Base-by-base conservation (phyloP, 805 yeast genomes). In the Candida andamanensis region DNA sequence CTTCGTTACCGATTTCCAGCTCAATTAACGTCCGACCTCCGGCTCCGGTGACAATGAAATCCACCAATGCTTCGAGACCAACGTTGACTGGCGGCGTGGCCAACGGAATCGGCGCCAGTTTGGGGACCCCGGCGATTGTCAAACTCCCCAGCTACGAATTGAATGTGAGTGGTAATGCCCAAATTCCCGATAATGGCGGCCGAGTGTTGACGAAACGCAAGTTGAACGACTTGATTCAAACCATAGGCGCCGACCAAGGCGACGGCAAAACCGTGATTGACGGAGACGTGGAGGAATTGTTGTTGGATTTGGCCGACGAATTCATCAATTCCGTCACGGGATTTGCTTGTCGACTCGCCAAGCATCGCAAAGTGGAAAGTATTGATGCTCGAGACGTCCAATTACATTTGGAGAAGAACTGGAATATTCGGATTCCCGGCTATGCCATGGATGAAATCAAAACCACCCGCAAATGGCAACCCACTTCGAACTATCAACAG, bases 401-500 rank as follows among this genome's bases (percentile, higher is more conserved):
- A 56, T 59, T 92, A 35, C 96, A 92, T 55, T 66, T 92, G 46
- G 95, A 87, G 48, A 37, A 28, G 20, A 87, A 89, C 56, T 90
- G 96, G 97, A 89, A 90, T 56, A 85, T 90, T 35, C 76, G 94
- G 45, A 75, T 92, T 16, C 97, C 98, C 0, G 98, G 98, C 2
- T 86, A 78, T 56, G 75, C 94, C 8, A 78, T 86, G 42, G 98
- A 90, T 58, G 97, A 89, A 48, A 80, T 90, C 26, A 69, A 96
- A 47, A 72, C 77, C 49, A 75, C 81, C 13, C 68, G 87, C 48
- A 82, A 78, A 53, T 79, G 83, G 74, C 75, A 70, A 33, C 84
- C 90, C 7, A 74, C 77, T 30, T 47, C 67, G 13, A 60, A 72
- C 15, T 83, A 83, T 48, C 72, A 67, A 33, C 84, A 80, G 44